Percentiles rank a stretch among this genome's conserved stretches.
Evolutionary conservation across 805 yeast species (phyloP).

Genomic region (Cyberlindnera xylosilytica): DNA sequence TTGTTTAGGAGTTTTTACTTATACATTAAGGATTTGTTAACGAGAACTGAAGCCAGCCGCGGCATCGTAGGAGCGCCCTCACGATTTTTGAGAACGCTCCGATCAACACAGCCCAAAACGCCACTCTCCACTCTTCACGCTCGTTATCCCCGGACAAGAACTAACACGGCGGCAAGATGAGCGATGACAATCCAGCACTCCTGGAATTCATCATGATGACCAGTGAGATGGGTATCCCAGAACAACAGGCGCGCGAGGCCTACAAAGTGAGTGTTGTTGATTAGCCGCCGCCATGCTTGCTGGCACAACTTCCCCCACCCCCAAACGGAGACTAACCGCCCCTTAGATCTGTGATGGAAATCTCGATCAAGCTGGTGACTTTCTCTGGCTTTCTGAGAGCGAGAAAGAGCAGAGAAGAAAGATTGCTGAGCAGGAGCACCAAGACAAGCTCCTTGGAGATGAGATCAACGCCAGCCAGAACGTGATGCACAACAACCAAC

Average conservation of each 20-base stretch:
- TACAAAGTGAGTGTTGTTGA: constrained; percentile 16
- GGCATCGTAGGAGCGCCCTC: no score
- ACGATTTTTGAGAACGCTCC: no score
- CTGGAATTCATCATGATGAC: neutral
- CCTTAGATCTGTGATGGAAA: neutral
- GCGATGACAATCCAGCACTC: neutral
- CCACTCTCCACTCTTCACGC: neutral
- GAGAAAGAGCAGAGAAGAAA: neutral
- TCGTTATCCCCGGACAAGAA: neutral
- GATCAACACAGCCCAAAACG: constrained; percentile 1
- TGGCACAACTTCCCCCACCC: neutral
- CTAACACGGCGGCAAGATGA: neutral
- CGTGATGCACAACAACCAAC: neutral
- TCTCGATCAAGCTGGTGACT: neutral
- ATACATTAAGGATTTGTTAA: no score
- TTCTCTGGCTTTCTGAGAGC: neutral
- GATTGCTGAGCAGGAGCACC: neutral
- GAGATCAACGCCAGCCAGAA: neutral
- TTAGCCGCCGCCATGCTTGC: neutral
- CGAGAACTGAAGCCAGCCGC: no score
- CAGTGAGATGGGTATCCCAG: constrained; percentile 40
- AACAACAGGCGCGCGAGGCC: constrained; percentile 38
- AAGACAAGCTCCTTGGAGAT: neutral
- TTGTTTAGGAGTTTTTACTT: constrained; percentile 1
- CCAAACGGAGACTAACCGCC: neutral